Base-by-base conservation (phyloP, 495 filamentous ascomycete species). In the Cercophora newfieldiana region DNA sequence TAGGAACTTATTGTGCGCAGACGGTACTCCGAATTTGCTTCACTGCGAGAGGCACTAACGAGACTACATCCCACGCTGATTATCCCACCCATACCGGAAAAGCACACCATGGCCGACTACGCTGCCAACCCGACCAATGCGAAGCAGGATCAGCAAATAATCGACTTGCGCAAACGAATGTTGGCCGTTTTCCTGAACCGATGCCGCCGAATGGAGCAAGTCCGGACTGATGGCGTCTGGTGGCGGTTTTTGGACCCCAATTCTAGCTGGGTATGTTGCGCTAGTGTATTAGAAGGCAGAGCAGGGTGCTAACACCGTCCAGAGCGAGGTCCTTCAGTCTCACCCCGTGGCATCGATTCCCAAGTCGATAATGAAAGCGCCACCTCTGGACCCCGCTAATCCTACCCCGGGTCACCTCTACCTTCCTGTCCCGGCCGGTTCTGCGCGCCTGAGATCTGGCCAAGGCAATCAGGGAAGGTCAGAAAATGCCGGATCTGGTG, bases 191-290 rank as follows among this genome's bases (percentile, higher is more conserved):
- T 99, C 70, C 74, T 99, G 31, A 98, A 99, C 72, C 85, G 95
- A 31, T 99, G 95, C 76, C 85, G 92, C 51, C 83, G 85, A 66
- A 97, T 98, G 95, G 90, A 93, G 71, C 92, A 97, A 65, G 89
- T 99, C 44, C 86, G 91, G 29, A 91, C 96, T 63, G 96, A 98
- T 74, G 94, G 93, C 7, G 93, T 98, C 16, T 96, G 93, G 88
- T 97, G 94, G 92, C 90, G 92, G 66, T 99, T 99, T 72, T 82
- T 99, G 12, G 95, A 99, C 72, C 94, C 95, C 3, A 97, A 99
- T 76, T 92, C 94, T 21, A 99, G 95, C 89, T 99, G 95, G 95
- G 94, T 97, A 85, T 44, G 84, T 78, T 29, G 3, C n/a, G 21
- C 19, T 22, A 1, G 1, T 49, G 22, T 26, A 25, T 49, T 25